phyloP scores from a whole-genome alignment of 2,329 filamentous ascomycete species.

The Penicillium sp. region DNA sequence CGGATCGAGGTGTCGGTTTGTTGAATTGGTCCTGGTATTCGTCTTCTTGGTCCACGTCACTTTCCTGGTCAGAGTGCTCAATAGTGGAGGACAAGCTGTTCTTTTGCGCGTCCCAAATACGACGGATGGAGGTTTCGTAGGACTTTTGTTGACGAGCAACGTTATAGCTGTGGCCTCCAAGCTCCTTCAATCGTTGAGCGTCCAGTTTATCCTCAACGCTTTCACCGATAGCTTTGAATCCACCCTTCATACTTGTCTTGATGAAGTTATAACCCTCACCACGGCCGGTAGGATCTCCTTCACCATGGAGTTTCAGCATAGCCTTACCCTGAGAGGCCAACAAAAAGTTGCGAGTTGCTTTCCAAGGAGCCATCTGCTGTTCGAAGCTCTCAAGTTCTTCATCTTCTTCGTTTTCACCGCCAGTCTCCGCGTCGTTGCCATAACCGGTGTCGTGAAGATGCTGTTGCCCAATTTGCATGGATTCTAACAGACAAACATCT shows the following conservation, averaged over 20 bases:
- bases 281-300: conserved; percentile 89
- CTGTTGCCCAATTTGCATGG: conserved; percentile 93
- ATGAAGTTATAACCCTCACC: conserved; percentile 96
- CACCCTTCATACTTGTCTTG: conserved; percentile 97
- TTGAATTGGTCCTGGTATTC: conserved; percentile 45
- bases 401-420: conserved; percentile 61
- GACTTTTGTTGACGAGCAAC: conserved; percentile 90
- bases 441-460: conserved; percentile 90
- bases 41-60: conserved; percentile 57
- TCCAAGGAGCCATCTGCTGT: conserved; percentile 91
- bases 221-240: conserved; percentile 86
- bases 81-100: conserved; percentile 70
- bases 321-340: conserved; percentile 92
- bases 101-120: conserved; percentile 90
- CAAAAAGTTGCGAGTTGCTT: conserved; percentile 93
- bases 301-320: conserved; percentile 92
- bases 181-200: conserved; percentile 66
- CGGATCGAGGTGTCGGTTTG: conserved; percentile 65
- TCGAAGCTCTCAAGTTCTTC: conserved; percentile 75
- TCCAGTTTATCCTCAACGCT: conserved; percentile 84
- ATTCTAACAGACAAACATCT: conserved; percentile 89
- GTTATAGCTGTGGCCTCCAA: conserved; percentile 93
- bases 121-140: conserved; percentile 86
- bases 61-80: conserved; percentile 73
- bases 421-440: conserved; percentile 65